Evolutionary conservation across 2,329 filamentous ascomycete genomes (phyloP).

Genomic region (Lomentospora prolificans): DNA sequence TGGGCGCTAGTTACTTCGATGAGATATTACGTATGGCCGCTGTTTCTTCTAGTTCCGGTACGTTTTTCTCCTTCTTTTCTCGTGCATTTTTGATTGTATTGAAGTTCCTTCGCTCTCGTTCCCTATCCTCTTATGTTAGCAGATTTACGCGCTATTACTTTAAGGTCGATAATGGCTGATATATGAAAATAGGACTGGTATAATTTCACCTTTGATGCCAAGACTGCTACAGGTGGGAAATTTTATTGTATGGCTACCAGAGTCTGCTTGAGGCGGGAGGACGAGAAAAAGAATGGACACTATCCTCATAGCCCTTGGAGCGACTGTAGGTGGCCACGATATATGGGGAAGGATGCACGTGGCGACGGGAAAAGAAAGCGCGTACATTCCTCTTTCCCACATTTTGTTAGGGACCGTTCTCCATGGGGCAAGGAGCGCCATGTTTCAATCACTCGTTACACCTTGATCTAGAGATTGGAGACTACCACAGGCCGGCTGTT

Average conservation of each 20-base stretch:
- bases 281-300: neutral
- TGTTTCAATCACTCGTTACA: too few species aligned
- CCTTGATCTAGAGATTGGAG: too few species aligned
- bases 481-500: too few species aligned
- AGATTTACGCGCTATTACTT: neutral
- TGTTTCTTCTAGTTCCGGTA: neutral
- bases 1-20: neutral
- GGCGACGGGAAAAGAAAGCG: too few species aligned
- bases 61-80: neutral
- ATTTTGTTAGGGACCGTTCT: too few species aligned
- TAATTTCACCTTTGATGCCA: slow-evolving; percentile 4
- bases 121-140: neutral
- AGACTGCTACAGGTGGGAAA: neutral
- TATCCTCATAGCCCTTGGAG: neutral
- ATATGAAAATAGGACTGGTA: slow-evolving; percentile 2
- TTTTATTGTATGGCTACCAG: neutral
- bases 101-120: neutral
- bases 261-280: slow-evolving; percentile 3
- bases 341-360: too few species aligned
- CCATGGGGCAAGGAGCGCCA: too few species aligned
- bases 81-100: too few species aligned
- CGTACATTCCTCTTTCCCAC: too few species aligned
- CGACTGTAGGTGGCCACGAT: slow-evolving; percentile 3
- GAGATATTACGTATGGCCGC: neutral
- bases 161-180: neutral